phyloP scores from a whole-genome alignment of 2,329 filamentous ascomycete genomes.

The Gnomoniopsis smithogilvyi region DNA sequence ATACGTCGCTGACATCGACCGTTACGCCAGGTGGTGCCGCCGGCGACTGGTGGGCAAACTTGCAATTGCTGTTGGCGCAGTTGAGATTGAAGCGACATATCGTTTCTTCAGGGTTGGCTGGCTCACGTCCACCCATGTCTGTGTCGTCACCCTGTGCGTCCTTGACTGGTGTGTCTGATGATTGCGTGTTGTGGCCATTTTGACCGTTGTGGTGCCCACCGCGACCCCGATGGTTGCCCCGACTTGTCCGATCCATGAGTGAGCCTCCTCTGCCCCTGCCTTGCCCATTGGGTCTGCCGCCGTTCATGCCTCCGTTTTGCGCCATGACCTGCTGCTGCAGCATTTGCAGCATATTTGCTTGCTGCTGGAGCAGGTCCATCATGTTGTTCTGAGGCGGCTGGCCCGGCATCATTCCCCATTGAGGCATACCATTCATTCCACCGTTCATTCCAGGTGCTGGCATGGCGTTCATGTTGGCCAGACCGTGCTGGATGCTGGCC shows the following conservation, averaged over 20 bases:
- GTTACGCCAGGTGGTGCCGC: slow-evolving; percentile 74
- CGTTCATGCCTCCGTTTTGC: slow-evolving; percentile 42
- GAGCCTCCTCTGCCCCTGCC: slow-evolving; percentile 48
- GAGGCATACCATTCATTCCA: slow-evolving; percentile 41
- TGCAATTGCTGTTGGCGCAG: slow-evolving; percentile 87
- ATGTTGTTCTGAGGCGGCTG: slow-evolving; percentile 47
- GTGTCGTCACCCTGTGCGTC: slow-evolving; percentile 51
- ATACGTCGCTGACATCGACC: slow-evolving; percentile 77
- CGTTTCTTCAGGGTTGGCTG: slow-evolving; percentile 58
- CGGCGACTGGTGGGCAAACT: slow-evolving; percentile 91
- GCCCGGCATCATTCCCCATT: slow-evolving; percentile 47
- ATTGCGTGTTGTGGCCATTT: slow-evolving; percentile 33
- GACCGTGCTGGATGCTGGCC: slow-evolving; percentile 47
- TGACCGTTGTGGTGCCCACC: slow-evolving; percentile 35
- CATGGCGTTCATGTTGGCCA: slow-evolving; percentile 42
- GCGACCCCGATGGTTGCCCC: slow-evolving; percentile 51
- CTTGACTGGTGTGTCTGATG: slow-evolving; percentile 28
- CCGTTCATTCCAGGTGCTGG: slow-evolving; percentile 33
- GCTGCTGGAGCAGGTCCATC: slow-evolving; percentile 81
- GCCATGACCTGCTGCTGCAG: slow-evolving; percentile 61
- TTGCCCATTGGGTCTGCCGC: slow-evolving; percentile 34
- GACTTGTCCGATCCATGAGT: slow-evolving; percentile 72
- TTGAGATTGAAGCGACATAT: slow-evolving; percentile 87
- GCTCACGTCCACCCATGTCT: slow-evolving; percentile 59
- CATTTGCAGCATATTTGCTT: slow-evolving; percentile 81